A percentile compares a stretch with the other conserved stretches of the same genome.
Conservation (phyloP, 2,329 filamentous ascomycete species). For the Penicillium brasilianum region DNA sequence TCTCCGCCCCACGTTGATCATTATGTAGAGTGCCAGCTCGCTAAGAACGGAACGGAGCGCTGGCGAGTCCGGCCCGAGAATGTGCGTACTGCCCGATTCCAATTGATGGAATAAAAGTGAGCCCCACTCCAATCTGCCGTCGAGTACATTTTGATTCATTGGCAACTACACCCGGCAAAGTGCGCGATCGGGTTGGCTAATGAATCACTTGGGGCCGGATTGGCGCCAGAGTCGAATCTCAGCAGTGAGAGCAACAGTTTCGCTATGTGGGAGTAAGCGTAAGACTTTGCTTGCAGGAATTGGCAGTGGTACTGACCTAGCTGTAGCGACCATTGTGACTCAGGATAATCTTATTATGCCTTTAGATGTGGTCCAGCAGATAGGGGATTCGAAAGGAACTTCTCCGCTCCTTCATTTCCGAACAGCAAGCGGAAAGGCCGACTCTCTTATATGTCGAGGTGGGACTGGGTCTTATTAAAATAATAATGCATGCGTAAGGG, state of each 20-base stretch:
- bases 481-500: background rate
- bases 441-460: background rate
- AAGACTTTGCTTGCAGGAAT: background rate
- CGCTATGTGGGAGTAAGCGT: background rate
- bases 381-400: background rate
- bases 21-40: background rate
- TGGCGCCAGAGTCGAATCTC: background rate
- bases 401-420: background rate
- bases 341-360: background rate
- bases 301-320: background rate
- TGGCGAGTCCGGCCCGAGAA: background rate
- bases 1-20: background rate
- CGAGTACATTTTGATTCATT: background rate
- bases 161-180: background rate
- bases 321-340: background rate
- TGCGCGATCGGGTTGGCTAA: background rate
- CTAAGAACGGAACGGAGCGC: background rate
- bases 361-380: background rate
- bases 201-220: background rate
- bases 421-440: background rate
- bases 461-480: background rate
- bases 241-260: background rate
- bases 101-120: background rate
- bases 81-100: too few species aligned
- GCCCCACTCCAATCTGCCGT: background rate